Evolutionary conservation across 2,329 filamentous ascomycete species (phyloP).

Genomic region (Pseudofabraea citricarpa): DNA sequence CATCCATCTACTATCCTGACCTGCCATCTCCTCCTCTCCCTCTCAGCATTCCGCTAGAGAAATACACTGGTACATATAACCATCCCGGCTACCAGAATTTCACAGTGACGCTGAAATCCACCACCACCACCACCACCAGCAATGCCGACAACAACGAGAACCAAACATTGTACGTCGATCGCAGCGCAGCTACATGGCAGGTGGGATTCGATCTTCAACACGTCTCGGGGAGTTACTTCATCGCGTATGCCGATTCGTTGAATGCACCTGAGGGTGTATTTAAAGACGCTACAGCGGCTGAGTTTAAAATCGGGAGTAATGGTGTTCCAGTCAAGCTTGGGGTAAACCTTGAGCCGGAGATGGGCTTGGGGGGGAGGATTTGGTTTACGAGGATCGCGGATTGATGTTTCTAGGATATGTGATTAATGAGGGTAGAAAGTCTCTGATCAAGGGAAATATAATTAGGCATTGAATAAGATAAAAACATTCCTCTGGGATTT

Average conservation of each 20-base stretch:
- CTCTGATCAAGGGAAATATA: no score
- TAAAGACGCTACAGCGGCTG: slow-evolving; percentile 13
- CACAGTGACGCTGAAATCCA: slow-evolving; percentile 13
- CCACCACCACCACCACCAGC: no score
- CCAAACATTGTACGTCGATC: slow-evolving; percentile 4
- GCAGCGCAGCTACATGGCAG: slow-evolving; percentile 7
- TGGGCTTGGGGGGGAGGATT: slow-evolving; percentile 19
- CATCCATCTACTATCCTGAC: slow-evolving; percentile 33
- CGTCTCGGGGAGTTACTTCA: slow-evolving; percentile 24
- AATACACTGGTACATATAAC: slow-evolving; percentile 38
- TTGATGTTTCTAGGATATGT: neutral
- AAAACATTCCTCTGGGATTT: neutral
- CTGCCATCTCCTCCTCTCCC: slow-evolving; percentile 31
- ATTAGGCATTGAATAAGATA: neutral
- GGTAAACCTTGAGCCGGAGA: slow-evolving; percentile 14
- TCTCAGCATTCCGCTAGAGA: slow-evolving; percentile 28
- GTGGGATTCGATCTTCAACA: slow-evolving; percentile 18
- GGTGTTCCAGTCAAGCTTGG: slow-evolving; percentile 17
- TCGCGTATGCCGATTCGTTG: slow-evolving; percentile 13
- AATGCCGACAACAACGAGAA: no score
- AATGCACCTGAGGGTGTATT: slow-evolving; percentile 10
- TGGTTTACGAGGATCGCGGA: slow-evolving; percentile 18
- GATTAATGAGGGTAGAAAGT: neutral
- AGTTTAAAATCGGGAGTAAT: slow-evolving; percentile 20
- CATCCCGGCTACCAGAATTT: slow-evolving; percentile 35